Percentiles rank a stretch among this genome's conserved stretches.
These are phyloP conservation scores for Penicillium sclerotiorum DNA, from an alignment of 2,329 filamentous ascomycete genomes.

Conservation along the genomic window DNA sequence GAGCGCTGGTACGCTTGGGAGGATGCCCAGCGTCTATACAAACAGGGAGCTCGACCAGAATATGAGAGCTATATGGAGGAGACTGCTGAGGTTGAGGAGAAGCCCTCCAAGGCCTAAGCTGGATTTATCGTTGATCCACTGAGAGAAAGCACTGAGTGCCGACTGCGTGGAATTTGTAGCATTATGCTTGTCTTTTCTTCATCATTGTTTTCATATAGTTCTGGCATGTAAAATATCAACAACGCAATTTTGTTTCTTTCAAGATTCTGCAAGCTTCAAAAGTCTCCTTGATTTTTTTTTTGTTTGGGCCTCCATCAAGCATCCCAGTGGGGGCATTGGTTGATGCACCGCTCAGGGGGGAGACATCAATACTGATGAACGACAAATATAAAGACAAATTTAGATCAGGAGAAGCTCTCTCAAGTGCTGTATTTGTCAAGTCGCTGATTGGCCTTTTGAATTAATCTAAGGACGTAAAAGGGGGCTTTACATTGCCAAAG, in stretches of 20 bases:
- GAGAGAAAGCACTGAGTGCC: not conserved
- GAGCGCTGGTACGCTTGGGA: slow-evolving; percentile 86
- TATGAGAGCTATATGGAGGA: slow-evolving; percentile 25
- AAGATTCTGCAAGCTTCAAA: too few relatives aligned
- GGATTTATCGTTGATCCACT: not conserved
- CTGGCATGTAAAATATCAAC: slow-evolving; percentile 22
- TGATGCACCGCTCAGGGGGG: too few relatives aligned
- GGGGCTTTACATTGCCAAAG: too few relatives aligned
- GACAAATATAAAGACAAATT: not conserved
- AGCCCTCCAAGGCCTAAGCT: slow-evolving; percentile 12
- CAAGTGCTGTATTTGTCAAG: too few relatives aligned
- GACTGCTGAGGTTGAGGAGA: slow-evolving; percentile 5
- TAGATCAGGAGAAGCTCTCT: slow-evolving; percentile 2
- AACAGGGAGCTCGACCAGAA: slow-evolving; percentile 39
- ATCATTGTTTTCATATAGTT: slow-evolving; percentile 5
- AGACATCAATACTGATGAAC: too few relatives aligned
- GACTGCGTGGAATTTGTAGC: slow-evolving; percentile 10
- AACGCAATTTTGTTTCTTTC: slow-evolving; percentile 3
- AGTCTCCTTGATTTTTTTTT: not conserved
- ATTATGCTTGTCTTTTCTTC: slow-evolving; percentile 9
- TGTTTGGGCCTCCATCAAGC: not conserved
- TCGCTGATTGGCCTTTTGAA: too few relatives aligned
- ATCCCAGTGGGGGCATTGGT: too few relatives aligned
- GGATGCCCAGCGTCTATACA: slow-evolving; percentile 42
- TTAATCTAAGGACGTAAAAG: too few relatives aligned